Conservation (phyloP, 768 basidiomycete genomes). For the Tricholoma saponaceum region DNA sequence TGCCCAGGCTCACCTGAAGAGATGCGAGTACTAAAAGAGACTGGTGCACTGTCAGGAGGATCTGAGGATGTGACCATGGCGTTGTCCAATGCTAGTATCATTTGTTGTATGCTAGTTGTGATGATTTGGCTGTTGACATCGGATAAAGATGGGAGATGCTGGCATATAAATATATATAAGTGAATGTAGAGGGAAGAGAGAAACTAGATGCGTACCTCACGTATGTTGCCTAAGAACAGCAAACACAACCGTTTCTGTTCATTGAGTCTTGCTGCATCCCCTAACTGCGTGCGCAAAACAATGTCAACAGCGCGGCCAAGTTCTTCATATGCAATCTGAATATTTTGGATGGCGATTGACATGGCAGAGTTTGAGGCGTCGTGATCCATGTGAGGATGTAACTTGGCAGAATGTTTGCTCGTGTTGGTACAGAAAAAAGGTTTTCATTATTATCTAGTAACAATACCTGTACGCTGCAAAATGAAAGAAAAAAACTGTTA, state of each 20-base stretch:
- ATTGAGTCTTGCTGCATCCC: slow-evolving; percentile 12
- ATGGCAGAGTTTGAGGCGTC: not conserved
- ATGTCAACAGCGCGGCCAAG: slow-evolving; percentile 3
- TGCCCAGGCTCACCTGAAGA: not conserved
- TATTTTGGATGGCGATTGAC: slow-evolving; percentile 8
- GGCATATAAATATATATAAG: not conserved
- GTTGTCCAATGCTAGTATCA: not conserved
- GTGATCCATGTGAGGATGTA: not conserved
- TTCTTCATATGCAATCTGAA: slow-evolving; percentile 6
- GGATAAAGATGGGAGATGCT: not conserved
- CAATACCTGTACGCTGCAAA: not conserved
- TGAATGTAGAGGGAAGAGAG: not conserved
- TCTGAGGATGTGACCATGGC: not conserved
- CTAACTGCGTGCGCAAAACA: slow-evolving; percentile 9
- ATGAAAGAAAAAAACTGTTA: not conserved
- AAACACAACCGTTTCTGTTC: slow-evolving; percentile 10
- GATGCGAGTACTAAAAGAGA: not conserved
- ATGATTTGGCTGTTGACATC: not conserved
- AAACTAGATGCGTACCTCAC: not conserved
- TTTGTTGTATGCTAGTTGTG: not conserved
- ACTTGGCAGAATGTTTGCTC: not conserved
- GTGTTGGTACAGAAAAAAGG: not conserved
- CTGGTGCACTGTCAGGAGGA: not conserved
- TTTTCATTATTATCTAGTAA: not conserved
- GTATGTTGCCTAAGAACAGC: not conserved